Evolutionary conservation across 2,329 filamentous ascomycete genomes (phyloP), one percentile per base, ranked within the genome.

Genomic region (Cercospora sp.): DNA sequence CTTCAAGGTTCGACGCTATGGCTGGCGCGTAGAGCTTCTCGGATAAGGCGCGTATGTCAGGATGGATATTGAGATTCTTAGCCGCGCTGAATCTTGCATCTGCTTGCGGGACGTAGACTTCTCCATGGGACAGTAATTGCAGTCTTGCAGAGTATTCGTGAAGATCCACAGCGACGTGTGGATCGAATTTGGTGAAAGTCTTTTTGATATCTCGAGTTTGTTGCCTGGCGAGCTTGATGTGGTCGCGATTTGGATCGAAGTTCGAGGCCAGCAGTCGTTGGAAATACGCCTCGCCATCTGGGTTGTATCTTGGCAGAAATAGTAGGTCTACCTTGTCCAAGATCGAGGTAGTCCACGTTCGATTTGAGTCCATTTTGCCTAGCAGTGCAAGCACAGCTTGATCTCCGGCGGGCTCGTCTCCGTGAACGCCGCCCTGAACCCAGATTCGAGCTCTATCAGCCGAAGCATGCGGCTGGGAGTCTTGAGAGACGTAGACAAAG

Each of bases 171-270:
- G 76, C 75, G 8, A 80, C 73, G 58, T 79, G 76, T 2, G 78
- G 77, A 1, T 72, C 71, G 33, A 77, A 79, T 7, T 60, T 66
- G 30, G 62, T 75, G 67, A 77, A 78, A 59, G 75, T 75, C 36
- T 69, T 59, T 57, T 79, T 80, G 61, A 80, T 76, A 26, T 78
- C 72, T 12, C 76, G 73, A 0, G 77, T 79, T 60, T 80, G 78
- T 60, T 76, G 73, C 48, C 79, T 76, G 3, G 69, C 73, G 20
- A 79, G 74, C 63, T 79, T 80, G 8, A 75, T 74, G 69, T 79
- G 78, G 64, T 80, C 79, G 51, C 78, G 75, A 63, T 79, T 80
- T 0, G 68, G 77, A 76, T 80, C 79, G 63, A 76, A 78, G 68
- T 78, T 79, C 10, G 75, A 76, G 0, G 78, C 77, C 3, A 80